Percentiles rank a stretch among this genome's conserved stretches.
These are phyloP conservation scores for Fusarium coicis DNA, from an alignment of 2,329 filamentous ascomycete species.

Conservation along the genomic window DNA sequence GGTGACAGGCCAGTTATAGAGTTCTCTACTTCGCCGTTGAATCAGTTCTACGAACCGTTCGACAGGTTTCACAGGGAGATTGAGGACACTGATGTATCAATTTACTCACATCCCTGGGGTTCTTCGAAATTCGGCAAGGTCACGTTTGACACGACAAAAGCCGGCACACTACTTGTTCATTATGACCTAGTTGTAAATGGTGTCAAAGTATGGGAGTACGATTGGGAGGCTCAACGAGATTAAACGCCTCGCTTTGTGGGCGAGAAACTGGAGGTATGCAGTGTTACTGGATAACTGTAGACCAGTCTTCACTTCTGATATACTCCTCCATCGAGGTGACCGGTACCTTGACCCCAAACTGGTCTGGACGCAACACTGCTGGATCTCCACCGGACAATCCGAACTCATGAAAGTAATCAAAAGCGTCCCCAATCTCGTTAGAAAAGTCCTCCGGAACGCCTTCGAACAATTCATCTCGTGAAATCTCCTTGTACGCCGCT, in stretches of 20 bases:
- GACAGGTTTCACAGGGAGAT: not conserved
- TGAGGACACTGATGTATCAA: not conserved
- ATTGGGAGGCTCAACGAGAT: not conserved
- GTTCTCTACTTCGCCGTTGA: not conserved
- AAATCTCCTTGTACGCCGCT: not conserved
- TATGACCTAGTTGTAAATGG: not conserved
- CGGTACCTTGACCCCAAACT: not conserved
- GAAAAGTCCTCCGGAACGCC: not conserved
- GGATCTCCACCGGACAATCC: not conserved
- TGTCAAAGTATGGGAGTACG: not conserved
- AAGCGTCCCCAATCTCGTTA: not conserved
- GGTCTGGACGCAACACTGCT: not conserved
- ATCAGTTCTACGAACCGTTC: not conserved
- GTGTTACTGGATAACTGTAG: not conserved
- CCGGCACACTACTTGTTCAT: not conserved
- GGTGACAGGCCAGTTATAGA: not conserved
- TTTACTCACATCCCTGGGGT: not conserved
- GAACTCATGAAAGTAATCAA: not conserved
- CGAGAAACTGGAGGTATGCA: accelerated
- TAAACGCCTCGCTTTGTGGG: accelerated
- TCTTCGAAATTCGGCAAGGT: not conserved
- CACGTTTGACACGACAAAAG: accelerated
- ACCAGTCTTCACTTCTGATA: not conserved
- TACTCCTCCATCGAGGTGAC: not conserved
- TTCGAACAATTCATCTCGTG: not conserved